Conservation (phyloP, 108 stramenopile species). For the Pseudonitzschia delicatissima region DNA sequence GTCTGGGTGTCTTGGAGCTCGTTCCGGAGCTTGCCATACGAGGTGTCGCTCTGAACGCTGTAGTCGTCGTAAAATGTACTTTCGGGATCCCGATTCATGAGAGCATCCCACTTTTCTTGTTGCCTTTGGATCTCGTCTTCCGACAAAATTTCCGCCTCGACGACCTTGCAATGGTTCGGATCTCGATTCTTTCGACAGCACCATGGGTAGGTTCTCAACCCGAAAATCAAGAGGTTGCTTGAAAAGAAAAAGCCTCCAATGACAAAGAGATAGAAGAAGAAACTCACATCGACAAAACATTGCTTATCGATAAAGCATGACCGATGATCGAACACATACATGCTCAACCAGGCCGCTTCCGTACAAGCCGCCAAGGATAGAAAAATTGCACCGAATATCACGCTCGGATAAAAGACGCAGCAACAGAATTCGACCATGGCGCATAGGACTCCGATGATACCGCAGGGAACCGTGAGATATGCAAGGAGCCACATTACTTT, state of each 20-base stretch:
- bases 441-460: neutral
- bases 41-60: neutral
- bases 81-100: too few species aligned
- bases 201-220: constrained; percentile 4
- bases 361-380: neutral
- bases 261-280: neutral
- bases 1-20: neutral
- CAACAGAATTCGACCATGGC: neutral
- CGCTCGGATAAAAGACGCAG: neutral
- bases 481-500: neutral
- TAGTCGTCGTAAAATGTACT: too few species aligned
- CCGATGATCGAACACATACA: neutral
- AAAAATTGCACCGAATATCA: neutral
- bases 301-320: too few species aligned
- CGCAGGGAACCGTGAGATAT: neutral
- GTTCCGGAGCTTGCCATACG: neutral
- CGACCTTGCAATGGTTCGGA: neutral
- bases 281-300: too few species aligned
- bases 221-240: neutral
- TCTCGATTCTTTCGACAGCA: constrained; percentile 1
- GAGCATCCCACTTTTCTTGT: neutral
- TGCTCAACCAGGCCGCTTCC: neutral
- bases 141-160: neutral
- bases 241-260: neutral
- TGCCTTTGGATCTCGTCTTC: neutral